Evolutionary conservation across 495 filamentous ascomycete species (phyloP).

Genomic region (Aspergillus affinis): DNA sequence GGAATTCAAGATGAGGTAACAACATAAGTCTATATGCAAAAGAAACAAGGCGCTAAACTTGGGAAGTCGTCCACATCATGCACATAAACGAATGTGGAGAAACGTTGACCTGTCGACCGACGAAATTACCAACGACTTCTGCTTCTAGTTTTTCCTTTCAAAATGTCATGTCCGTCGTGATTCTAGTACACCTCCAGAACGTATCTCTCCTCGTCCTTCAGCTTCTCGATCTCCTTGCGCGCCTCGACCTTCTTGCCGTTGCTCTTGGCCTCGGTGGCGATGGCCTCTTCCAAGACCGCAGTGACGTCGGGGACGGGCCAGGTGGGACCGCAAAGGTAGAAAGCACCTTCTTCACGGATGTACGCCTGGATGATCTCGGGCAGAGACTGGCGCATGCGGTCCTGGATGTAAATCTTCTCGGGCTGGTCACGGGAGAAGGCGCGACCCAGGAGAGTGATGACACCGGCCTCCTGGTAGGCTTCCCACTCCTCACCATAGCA

Average conservation of each 20-base stretch:
- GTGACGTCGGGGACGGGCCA: conserved; percentile 99
- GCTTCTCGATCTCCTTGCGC: conserved; percentile 89
- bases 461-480: conserved; percentile 90
- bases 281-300: conserved; percentile 87
- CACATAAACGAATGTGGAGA: background rate
- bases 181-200: conserved; percentile 91
- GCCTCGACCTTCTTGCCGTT: conserved; percentile 77
- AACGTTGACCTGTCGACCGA: background rate
- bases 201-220: conserved; percentile 93
- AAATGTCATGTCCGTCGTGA: background rate
- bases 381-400: conserved; percentile 89
- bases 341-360: conserved; percentile 80
- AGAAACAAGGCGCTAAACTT: background rate
- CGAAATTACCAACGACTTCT: background rate
- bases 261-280: conserved; percentile 69
- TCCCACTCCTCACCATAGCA: conserved; percentile 99
- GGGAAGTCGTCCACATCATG: background rate
- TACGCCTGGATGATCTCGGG: conserved; percentile 87
- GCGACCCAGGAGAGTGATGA: conserved; percentile 89
- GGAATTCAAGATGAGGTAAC: background rate
- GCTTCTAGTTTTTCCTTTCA: background rate
- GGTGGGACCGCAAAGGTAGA: conserved; percentile 96
- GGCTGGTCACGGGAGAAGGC: conserved; percentile 97
- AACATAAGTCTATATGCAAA: background rate
- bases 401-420: conserved; percentile 99